These are phyloP conservation scores for Triticum urartu DNA, from an alignment of 176 grass and related monocot genomes.

Conservation along the genomic window DNA sequence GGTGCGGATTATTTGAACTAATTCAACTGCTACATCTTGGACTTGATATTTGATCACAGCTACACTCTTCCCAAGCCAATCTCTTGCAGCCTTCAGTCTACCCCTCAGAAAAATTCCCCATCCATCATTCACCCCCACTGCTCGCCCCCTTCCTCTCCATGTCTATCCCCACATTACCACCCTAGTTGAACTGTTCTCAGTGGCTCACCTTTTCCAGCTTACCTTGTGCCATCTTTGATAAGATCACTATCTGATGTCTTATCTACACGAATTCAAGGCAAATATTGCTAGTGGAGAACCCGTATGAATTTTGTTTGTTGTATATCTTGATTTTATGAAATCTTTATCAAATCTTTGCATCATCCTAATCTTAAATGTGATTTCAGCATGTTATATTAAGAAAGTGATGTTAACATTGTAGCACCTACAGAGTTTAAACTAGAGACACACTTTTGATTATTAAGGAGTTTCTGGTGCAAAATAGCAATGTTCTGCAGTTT, in stretches of 20 bases:
- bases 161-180: not conserved
- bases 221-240: conserved; percentile 5
- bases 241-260: not conserved
- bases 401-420: not conserved
- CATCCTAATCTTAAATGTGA: conserved; percentile 4
- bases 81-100: not conserved
- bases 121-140: not conserved
- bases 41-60: not conserved
- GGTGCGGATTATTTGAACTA: conserved; percentile 36
- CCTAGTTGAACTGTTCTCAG: not conserved
- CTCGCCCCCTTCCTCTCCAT: not conserved
- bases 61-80: not conserved
- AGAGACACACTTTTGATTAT: not conserved
- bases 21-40: not conserved
- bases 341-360: not conserved
- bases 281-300: not conserved
- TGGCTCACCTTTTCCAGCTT: conserved; percentile 1
- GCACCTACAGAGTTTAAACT: not conserved
- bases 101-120: not conserved
- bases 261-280: not conserved
- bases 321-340: conserved; percentile 25
- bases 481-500: conserved; percentile 23
- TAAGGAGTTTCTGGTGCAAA: not conserved
- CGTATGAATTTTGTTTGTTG: not conserved
- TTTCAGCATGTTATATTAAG: not conserved